Evolutionary conservation across 2,329 filamentous ascomycete genomes (phyloP).

Genomic region (Blumeriella jaapii): DNA sequence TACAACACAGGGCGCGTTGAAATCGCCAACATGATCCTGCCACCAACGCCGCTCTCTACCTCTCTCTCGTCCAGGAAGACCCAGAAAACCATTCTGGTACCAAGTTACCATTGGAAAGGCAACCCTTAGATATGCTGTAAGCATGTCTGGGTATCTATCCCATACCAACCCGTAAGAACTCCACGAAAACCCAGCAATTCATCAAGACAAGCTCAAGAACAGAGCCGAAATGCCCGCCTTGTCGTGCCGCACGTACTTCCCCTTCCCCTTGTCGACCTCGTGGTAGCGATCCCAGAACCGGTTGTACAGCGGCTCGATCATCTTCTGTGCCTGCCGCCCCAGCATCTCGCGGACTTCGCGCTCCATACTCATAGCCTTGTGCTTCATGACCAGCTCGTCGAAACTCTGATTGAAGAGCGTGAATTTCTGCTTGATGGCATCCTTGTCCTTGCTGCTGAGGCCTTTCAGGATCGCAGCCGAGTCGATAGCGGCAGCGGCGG

Average conservation of each 20-base stretch:
- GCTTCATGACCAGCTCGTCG: slow-evolving; percentile 73
- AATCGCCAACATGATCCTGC: too few species aligned
- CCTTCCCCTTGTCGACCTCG: slow-evolving; percentile 93
- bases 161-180: background rate
- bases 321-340: slow-evolving; percentile 73
- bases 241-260: slow-evolving; percentile 97
- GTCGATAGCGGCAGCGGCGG: slow-evolving; percentile 51
- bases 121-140: too few species aligned
- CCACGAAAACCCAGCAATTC: too few species aligned
- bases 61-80: too few species aligned
- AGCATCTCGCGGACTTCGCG: slow-evolving; percentile 73
- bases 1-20: too few species aligned
- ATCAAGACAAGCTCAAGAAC: slow-evolving; percentile 27
- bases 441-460: slow-evolving; percentile 81
- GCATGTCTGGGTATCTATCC: too few species aligned
- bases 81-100: too few species aligned
- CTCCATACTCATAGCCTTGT: slow-evolving; percentile 83
- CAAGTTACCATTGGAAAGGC: too few species aligned
- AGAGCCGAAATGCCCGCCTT: slow-evolving; percentile 66
- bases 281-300: slow-evolving; percentile 97
- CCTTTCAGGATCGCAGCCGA: slow-evolving; percentile 75
- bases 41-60: too few species aligned
- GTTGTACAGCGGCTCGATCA: slow-evolving; percentile 88
- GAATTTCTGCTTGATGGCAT: slow-evolving; percentile 94
- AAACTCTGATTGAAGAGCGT: slow-evolving; percentile 81